These are phyloP conservation scores for Hypseocharis bilobata DNA, from an alignment of 441 rosid species.

Conservation along the genomic window DNA sequence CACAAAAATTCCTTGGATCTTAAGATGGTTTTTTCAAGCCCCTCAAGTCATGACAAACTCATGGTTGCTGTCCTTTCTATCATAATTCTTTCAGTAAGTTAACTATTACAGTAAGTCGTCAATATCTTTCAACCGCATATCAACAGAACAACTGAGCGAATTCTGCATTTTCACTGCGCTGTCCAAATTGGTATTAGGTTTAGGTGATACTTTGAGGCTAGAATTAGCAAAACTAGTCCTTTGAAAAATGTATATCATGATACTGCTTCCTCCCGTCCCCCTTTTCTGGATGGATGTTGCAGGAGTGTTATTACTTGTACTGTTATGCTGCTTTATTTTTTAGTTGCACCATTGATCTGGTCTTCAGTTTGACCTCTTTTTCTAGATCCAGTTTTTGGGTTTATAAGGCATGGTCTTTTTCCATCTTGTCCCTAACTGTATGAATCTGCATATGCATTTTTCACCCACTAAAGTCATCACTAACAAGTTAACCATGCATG, in stretches of 20 bases:
- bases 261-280: background rate
- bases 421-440: background rate
- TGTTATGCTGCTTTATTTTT: background rate
- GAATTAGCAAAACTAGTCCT: background rate
- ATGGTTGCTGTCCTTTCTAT: background rate
- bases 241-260: background rate
- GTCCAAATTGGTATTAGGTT: background rate
- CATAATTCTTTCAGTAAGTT: background rate
- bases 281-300: background rate
- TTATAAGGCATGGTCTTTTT: slow-evolving; percentile 6
- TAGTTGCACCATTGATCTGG: background rate
- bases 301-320: background rate
- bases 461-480: slow-evolving; percentile 1
- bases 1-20: background rate
- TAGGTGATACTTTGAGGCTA: background rate
- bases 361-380: background rate
- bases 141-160: background rate
- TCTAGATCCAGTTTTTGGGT: background rate
- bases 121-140: background rate
- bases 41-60: background rate
- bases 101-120: background rate
- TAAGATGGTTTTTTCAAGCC: background rate
- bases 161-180: background rate
- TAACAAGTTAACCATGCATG: background rate
- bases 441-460: background rate